Conservation (phyloP, 805 yeast genomes). For the Pichia gijzeniarum region DNA sequence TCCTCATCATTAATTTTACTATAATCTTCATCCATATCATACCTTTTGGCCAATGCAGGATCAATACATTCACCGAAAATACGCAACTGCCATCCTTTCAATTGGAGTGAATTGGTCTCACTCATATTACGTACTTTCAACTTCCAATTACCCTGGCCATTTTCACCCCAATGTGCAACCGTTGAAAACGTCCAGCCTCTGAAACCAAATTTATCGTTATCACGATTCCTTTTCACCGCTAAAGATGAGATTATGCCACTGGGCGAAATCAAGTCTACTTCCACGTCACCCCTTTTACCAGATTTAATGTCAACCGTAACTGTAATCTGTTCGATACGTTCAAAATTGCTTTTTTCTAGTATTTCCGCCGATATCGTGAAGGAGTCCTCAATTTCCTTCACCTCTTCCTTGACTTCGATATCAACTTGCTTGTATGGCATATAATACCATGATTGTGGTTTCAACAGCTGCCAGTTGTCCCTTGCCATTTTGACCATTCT, state of each 20-base stretch:
- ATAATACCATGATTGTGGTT: slow-evolving; percentile 83
- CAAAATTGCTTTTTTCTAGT: slow-evolving; percentile 52
- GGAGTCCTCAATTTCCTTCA: slow-evolving; percentile 28
- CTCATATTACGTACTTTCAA: slow-evolving; percentile 50
- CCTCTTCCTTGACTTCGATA: slow-evolving; percentile 17
- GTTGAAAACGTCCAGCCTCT: slow-evolving; percentile 87
- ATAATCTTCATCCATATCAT: slow-evolving; percentile 45
- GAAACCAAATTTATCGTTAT: slow-evolving; percentile 53
- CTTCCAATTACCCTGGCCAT: slow-evolving; percentile 77
- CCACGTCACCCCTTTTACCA: slow-evolving; percentile 60
- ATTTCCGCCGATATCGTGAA: slow-evolving; percentile 43
- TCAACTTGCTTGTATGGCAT: slow-evolving; percentile 36
- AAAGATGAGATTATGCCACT: slow-evolving; percentile 64
- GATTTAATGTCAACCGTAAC: slow-evolving; percentile 69
- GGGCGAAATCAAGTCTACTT: slow-evolving; percentile 67
- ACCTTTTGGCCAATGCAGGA: slow-evolving; percentile 52
- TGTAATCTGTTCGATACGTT: slow-evolving; percentile 78
- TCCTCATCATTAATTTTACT: slow-evolving; percentile 25
- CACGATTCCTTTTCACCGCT: slow-evolving; percentile 61
- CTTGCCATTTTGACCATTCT: slow-evolving; percentile 65
- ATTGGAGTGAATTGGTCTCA: slow-evolving; percentile 32
- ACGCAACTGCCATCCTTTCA: slow-evolving; percentile 69
- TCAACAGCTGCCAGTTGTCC: slow-evolving; percentile 67
- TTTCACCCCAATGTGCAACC: slow-evolving; percentile 97
- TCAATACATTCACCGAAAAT: slow-evolving; percentile 79